These are phyloP conservation scores for Wickerhamomyces mucosus DNA, from an alignment of 805 yeast species.

Conservation along the genomic window DNA sequence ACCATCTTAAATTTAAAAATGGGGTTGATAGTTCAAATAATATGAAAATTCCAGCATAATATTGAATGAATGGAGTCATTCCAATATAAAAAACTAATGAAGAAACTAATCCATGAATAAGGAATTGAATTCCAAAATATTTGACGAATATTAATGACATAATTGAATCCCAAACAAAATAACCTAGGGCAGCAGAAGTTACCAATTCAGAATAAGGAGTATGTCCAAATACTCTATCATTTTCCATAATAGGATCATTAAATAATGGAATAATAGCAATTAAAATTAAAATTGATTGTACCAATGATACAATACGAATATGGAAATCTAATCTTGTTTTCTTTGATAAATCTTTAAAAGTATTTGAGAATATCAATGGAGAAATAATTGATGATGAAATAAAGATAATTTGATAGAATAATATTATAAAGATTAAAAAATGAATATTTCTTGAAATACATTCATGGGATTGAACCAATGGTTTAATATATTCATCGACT, in stretches of 20 bases:
- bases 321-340: slow-evolving; percentile 62
- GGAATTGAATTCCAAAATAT: slow-evolving; percentile 63
- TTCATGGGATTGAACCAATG: slow-evolving; percentile 12
- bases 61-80: slow-evolving; percentile 57
- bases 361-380: slow-evolving; percentile 14
- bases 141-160: slow-evolving; percentile 48
- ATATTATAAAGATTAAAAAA: slow-evolving; percentile 20
- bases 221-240: slow-evolving; percentile 49
- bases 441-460: slow-evolving; percentile 23
- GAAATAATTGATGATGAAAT: slow-evolving; percentile 13
- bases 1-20: slow-evolving; percentile 81
- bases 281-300: slow-evolving; percentile 67
- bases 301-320: slow-evolving; percentile 78
- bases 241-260: slow-evolving; percentile 35
- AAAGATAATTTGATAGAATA: slow-evolving; percentile 22
- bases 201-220: slow-evolving; percentile 65
- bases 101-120: slow-evolving; percentile 72
- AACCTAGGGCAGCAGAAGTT: slow-evolving; percentile 58
- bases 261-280: slow-evolving; percentile 51
- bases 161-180: slow-evolving; percentile 75
- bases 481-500: slow-evolving; percentile 21
- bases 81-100: slow-evolving; percentile 55
- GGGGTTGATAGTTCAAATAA: slow-evolving; percentile 80
- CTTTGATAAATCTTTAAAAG: slow-evolving; percentile 17
- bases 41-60: slow-evolving; percentile 66